Conservation (phyloP, 345 rosid genomes). For the Sapria himalayana region DNA sequence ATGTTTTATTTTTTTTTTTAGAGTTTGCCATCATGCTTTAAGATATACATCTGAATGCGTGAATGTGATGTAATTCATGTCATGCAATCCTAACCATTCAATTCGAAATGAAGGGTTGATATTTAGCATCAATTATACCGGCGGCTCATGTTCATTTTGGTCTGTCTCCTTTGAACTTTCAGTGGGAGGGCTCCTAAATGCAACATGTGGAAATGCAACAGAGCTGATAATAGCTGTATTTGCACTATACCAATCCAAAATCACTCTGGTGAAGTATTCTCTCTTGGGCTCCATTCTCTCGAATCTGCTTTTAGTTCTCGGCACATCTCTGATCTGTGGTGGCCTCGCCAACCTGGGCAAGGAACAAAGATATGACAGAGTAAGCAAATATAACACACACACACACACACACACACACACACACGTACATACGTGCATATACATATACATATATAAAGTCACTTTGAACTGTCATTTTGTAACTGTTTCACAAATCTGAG, state of each 20-base stretch:
- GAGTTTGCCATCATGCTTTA: too few species aligned
- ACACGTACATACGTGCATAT: too few species aligned
- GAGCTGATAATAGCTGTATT: slow-evolving; percentile 75
- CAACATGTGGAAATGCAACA: slow-evolving; percentile 89
- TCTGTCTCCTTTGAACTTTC: slow-evolving; percentile 1
- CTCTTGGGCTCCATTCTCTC: slow-evolving; percentile 75
- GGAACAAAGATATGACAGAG: slow-evolving; percentile 75
- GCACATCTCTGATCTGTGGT: slow-evolving; percentile 74
- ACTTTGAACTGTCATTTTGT: too few species aligned
- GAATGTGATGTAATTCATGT: too few species aligned
- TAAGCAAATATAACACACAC: slow-evolving; percentile 11
- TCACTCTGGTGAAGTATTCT: slow-evolving; percentile 66
- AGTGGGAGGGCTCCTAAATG: slow-evolving; percentile 87
- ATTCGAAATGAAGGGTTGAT: too few species aligned
- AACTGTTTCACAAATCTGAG: background rate
- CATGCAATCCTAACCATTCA: too few species aligned
- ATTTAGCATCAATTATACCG: too few species aligned
- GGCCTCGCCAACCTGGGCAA: slow-evolving; percentile 45
- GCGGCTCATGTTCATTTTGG: background rate
- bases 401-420: too few species aligned
- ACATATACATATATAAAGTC: too few species aligned
- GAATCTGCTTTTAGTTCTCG: slow-evolving; percentile 83
- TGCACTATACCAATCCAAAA: slow-evolving; percentile 37
- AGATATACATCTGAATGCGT: too few species aligned
- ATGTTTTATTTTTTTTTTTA: too few species aligned